These are phyloP conservation scores for Agaricales sp. DNA, from an alignment of 1,284 basidiomycete species.

Conservation along the genomic window DNA sequence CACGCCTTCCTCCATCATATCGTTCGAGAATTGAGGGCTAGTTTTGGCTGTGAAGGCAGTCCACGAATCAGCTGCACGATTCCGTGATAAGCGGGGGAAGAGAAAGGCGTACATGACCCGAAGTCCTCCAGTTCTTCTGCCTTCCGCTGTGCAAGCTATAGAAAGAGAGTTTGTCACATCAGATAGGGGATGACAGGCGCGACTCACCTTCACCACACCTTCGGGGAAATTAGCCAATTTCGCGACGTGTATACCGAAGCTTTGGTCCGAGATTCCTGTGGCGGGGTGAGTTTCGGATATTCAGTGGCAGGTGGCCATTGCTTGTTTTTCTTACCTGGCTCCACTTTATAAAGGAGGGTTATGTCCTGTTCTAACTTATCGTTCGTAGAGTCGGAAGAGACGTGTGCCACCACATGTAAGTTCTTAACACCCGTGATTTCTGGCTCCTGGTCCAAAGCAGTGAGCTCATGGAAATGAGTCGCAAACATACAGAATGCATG, in stretches of 20 bases:
- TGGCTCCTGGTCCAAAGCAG: slow-evolving; percentile 67
- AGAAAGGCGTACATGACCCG: slow-evolving; percentile 35
- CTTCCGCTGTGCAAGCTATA: slow-evolving; percentile 84
- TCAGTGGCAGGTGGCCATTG: slow-evolving; percentile 35
- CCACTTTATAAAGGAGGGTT: slow-evolving; percentile 91
- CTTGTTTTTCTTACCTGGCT: slow-evolving; percentile 31
- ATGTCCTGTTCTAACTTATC: slow-evolving; percentile 71
- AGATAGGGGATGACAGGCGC: not conserved
- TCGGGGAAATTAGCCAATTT: slow-evolving; percentile 95
- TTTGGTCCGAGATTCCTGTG: slow-evolving; percentile 83
- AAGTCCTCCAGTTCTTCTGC: slow-evolving; percentile 97
- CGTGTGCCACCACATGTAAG: slow-evolving; percentile 92
- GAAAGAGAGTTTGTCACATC: not conserved
- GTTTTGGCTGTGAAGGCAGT: slow-evolving; percentile 20
- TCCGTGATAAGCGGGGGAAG: not conserved
- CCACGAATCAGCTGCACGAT: slow-evolving; percentile 1
- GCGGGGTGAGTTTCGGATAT: not conserved
- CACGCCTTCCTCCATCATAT: slow-evolving; percentile 71
- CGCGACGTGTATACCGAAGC: slow-evolving; percentile 98
- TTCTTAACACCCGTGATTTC: slow-evolving; percentile 87
- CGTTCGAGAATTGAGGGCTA: slow-evolving; percentile 40
- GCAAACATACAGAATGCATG: slow-evolving; percentile 94
- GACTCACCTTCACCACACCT: slow-evolving; percentile 75
- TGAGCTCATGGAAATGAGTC: slow-evolving; percentile 97
- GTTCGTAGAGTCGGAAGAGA: slow-evolving; percentile 47